These are phyloP conservation scores for Sugiyamaella castrensis DNA, from an alignment of 1,139 yeast species.

Conservation along the genomic window DNA sequence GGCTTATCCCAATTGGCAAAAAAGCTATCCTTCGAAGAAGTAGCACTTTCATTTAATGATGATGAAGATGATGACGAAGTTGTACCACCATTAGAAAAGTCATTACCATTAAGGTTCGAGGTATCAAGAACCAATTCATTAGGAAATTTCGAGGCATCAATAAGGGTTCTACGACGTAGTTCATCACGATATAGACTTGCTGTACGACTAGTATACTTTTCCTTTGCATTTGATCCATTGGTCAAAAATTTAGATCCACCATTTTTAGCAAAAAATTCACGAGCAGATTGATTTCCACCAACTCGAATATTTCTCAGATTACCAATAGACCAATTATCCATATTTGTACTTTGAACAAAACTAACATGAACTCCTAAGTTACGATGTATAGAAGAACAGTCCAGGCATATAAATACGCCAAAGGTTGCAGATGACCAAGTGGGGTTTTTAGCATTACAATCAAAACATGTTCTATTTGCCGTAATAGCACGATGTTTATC, in stretches of 20 bases:
- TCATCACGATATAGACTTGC: constrained; percentile 80
- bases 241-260: constrained; percentile 73
- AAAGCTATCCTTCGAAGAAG: constrained; percentile 67
- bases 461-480: constrained; percentile 80
- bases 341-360: constrained; percentile 86
- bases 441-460: constrained; percentile 90
- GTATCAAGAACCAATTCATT: constrained; percentile 53
- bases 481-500: constrained; percentile 58
- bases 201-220: constrained; percentile 75
- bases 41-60: constrained; percentile 22
- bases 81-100: constrained; percentile 21
- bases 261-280: constrained; percentile 75
- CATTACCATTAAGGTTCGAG: constrained; percentile 31
- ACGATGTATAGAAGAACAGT: constrained; percentile 95
- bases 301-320: constrained; percentile 87
- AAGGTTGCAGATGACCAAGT: constrained; percentile 98
- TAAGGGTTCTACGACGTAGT: constrained; percentile 61
- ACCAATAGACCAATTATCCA: constrained; percentile 89
- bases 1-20: constrained; percentile 92
- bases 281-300: constrained; percentile 88
- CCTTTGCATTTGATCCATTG: constrained; percentile 59
- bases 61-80: constrained; percentile 36
- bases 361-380: constrained; percentile 95
- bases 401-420: constrained; percentile 89
- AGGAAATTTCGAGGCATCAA: constrained; percentile 69